phyloP scores from a whole-genome alignment of 2,329 filamentous ascomycete species.

The Monilinia polystroma region DNA sequence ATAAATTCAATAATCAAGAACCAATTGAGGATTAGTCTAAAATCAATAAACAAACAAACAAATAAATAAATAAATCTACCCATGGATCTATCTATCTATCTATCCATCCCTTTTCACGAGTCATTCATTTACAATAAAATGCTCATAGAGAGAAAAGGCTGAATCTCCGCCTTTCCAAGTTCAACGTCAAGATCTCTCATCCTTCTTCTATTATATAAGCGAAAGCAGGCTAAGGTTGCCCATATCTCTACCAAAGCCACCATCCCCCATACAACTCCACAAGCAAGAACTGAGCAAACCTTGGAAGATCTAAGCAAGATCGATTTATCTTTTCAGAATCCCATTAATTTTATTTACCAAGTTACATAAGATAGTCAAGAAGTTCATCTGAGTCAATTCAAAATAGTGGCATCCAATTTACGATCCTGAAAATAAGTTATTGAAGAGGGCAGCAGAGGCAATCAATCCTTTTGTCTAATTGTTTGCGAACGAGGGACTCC shows the following conservation, averaged over 20 bases:
- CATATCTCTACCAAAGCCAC: slow-evolving; percentile 33
- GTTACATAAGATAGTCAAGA: slow-evolving; percentile 24
- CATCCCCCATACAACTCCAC: slow-evolving; percentile 35
- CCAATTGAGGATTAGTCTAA: background rate
- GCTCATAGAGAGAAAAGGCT: background rate
- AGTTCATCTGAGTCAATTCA: slow-evolving; percentile 11
- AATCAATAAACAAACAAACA: too few relatives aligned
- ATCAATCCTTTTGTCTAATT: background rate
- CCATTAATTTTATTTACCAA: slow-evolving; percentile 11
- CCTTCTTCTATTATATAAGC: slow-evolving; percentile 29
- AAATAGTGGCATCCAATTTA: slow-evolving; percentile 5
- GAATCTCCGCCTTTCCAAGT: too few relatives aligned
- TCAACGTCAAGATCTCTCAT: too few relatives aligned
- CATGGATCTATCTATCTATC: background rate
- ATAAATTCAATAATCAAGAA: background rate
- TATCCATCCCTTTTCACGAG: too few relatives aligned
- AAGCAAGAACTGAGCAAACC: slow-evolving; percentile 25
- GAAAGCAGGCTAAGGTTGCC: slow-evolving; percentile 24
- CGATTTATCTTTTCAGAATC: slow-evolving; percentile 9
- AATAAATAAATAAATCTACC: background rate
- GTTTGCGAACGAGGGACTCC: slow-evolving; percentile 3
- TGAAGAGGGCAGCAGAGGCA: background rate
- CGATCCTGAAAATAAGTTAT: background rate
- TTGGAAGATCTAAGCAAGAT: background rate
- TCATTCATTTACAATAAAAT: too few relatives aligned